Percentiles rank a stretch among this genome's conserved stretches.
Evolutionary conservation across 345 rosid genomes (phyloP).

Genomic region (Eucalyptus polyanthemos): DNA sequence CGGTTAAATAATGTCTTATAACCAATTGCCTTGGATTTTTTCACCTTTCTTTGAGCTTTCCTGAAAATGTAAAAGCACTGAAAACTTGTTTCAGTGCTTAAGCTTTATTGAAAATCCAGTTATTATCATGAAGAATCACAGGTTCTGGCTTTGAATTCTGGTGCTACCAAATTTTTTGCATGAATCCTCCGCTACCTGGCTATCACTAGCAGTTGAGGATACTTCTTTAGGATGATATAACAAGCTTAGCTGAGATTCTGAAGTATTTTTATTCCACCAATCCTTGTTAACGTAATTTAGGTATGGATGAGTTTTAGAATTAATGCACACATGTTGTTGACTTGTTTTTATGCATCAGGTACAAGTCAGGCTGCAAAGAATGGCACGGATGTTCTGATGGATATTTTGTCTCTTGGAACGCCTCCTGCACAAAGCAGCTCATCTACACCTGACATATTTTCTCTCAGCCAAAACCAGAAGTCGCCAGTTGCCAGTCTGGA

Average conservation of each 20-base stretch:
- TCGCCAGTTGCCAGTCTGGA: slow-evolving; percentile 25
- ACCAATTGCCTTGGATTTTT: not conserved
- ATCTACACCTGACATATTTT: slow-evolving; percentile 47
- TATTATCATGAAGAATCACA: not conserved
- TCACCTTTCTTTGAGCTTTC: not conserved
- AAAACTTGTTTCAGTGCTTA: not conserved
- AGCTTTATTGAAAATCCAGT: not conserved
- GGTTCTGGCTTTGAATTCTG: not conserved
- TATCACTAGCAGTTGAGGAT: not conserved
- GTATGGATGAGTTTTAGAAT: not conserved
- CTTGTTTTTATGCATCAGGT: slow-evolving; percentile 11
- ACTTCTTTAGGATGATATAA: not conserved
- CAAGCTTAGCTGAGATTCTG: not conserved
- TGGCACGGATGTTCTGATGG: slow-evolving; percentile 73
- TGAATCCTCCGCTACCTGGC: not conserved
- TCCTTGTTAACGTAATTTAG: not conserved
- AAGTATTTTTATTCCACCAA: not conserved
- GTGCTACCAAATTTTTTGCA: not conserved
- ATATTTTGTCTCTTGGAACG: slow-evolving; percentile 82
- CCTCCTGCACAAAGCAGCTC: slow-evolving; percentile 46
- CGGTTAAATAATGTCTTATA: not conserved
- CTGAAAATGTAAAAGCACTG: not conserved
- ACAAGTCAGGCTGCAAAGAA: slow-evolving; percentile 53
- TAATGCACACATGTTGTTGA: not conserved
- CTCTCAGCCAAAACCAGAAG: slow-evolving; percentile 28